Evolutionary conservation across 305 asterid genomes (phyloP), one percentile per base, ranked within the genome.

Genomic region (Rubia peregrina): DNA sequence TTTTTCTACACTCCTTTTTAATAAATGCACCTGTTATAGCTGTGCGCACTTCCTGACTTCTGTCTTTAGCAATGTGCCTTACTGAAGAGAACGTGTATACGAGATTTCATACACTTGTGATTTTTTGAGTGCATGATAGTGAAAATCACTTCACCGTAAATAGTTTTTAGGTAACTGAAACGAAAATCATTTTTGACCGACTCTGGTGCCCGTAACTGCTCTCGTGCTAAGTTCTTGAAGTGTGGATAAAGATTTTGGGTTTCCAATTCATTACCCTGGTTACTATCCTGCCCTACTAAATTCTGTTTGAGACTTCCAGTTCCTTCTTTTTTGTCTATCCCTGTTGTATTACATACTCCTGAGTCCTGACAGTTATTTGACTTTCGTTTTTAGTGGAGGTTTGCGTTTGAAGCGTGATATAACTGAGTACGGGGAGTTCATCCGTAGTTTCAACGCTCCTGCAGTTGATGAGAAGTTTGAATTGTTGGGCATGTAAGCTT

Each of bases 381-480:
- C 71, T 77, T 85, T 78, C 83, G 10, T 68, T 24, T 16, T 38
- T 12, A 91, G 99, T 78, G 99, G 99, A 80, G 99, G 98, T 67
- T 76, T 94, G 81, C 88, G 97, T 75, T 88, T 94, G 78, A 94
- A 94, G 81, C 99, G 98, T 85, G 99, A 94, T 69, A 88, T 94
- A 78, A 94, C 97, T 9, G 99, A 94, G 85, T 91, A 89, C 75
- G 97, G 95, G 71, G 99, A 94, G 84, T 94, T 88, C 67, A 89
- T 91, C 70, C 95, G 99, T 62, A 88, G 95, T 74, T 94, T 94
- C 78, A 94, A 88, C 75, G 93, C 99, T 71, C 99, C 98, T 79
- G 77, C 99, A 3, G 90, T 94, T 65, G 99, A 94, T 82, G 98
- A 94, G 82, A 94, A 91, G 82, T 91, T 91, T 76, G 98, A 94